phyloP scores from a whole-genome alignment of 345 rosid genomes.

The Salix purpurea region DNA sequence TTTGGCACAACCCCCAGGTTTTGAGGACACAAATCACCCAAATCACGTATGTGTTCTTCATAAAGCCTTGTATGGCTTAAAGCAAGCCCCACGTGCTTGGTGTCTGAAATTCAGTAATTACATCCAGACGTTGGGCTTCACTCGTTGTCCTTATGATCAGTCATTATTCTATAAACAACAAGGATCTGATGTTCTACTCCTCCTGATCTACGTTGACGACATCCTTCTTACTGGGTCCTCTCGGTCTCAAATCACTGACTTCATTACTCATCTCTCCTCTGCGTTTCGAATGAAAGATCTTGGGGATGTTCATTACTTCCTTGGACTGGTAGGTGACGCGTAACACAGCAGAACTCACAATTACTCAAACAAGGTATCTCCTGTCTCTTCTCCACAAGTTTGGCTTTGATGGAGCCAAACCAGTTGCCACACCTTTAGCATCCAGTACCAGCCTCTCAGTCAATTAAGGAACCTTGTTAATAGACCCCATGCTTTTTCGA shows the following conservation, averaged over 20 bases:
- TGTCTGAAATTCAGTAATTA: background rate
- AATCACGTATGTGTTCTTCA: background rate
- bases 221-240: background rate
- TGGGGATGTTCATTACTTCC: background rate
- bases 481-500: background rate
- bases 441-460: background rate
- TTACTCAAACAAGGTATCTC: background rate
- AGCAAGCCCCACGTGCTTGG: background rate
- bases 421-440: background rate
- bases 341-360: background rate
- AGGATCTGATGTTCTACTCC: background rate
- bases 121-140: background rate
- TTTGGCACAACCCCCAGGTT: background rate
- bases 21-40: background rate
- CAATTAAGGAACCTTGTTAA: background rate
- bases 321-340: background rate
- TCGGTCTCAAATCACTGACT: background rate
- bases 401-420: background rate
- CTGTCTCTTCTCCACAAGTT: background rate
- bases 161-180: background rate
- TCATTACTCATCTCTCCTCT: background rate
- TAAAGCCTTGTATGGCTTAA: background rate
- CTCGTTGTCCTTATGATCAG: background rate
- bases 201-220: background rate
- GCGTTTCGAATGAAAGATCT: background rate